Percentiles rank a stretch among this genome's conserved stretches.
phyloP scores from a whole-genome alignment of 1,284 basidiomycete species.

The Cystobasidiaceae sp. region DNA sequence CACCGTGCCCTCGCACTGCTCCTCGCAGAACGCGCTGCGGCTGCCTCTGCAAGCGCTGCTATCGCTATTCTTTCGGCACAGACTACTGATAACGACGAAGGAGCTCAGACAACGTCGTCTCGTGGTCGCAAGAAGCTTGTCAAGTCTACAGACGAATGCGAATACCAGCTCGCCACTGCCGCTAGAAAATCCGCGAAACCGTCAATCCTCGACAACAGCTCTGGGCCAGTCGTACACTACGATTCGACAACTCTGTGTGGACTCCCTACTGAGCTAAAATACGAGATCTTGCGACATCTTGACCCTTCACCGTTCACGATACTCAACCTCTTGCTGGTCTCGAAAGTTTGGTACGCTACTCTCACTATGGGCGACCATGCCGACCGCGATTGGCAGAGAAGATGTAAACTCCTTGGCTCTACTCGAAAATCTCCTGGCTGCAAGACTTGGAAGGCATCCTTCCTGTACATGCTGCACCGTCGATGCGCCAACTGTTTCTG shows the following conservation, averaged over 20 bases:
- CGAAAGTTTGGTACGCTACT: not conserved
- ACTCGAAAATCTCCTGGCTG: not conserved
- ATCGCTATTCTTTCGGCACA: not conserved
- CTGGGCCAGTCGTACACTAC: not conserved
- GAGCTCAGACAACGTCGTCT: too few species aligned
- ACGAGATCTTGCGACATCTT: not conserved
- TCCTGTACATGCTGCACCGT: not conserved
- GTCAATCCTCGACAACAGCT: not conserved
- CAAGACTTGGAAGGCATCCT: not conserved
- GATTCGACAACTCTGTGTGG: not conserved
- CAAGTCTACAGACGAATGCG: too few species aligned
- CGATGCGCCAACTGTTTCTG: not conserved
- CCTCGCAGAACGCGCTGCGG: not conserved
- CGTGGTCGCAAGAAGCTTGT: too few species aligned
- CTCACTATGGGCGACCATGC: not conserved
- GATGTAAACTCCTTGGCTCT: not conserved
- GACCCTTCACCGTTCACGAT: not conserved
- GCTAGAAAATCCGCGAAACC: not conserved
- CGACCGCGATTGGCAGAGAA: not conserved
- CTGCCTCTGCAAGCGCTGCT: not conserved
- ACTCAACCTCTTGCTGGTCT: not conserved
- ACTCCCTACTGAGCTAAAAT: not conserved
- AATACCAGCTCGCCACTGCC: too few species aligned
- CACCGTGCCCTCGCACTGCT: too few species aligned
- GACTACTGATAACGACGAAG: too few species aligned